Conservation (phyloP, 306 rosid species). For the Prunus padus region DNA sequence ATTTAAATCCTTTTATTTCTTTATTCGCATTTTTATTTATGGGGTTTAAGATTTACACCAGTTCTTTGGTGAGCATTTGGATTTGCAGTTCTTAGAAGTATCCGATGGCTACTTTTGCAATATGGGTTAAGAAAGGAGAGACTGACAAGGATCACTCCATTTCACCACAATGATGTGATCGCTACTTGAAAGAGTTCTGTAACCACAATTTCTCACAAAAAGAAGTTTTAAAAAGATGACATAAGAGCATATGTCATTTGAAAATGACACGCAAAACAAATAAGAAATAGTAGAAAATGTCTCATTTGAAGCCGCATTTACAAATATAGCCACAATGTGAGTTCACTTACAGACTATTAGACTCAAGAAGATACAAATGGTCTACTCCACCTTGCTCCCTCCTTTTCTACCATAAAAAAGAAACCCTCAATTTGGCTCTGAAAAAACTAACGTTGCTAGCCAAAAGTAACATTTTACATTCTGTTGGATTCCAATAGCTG, state of each 20-base stretch:
- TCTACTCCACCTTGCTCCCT: slow-evolving; percentile 29
- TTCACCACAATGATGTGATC: too few relatives aligned
- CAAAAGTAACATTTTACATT: slow-evolving; percentile 53
- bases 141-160: too few relatives aligned
- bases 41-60: neutral
- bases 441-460: slow-evolving; percentile 33
- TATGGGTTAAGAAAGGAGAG: too few relatives aligned
- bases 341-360: slow-evolving; percentile 8
- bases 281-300: neutral
- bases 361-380: slow-evolving; percentile 20
- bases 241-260: neutral
- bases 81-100: neutral
- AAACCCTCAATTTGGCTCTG: slow-evolving; percentile 13
- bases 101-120: neutral
- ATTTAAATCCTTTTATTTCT: neutral
- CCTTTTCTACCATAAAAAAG: slow-evolving; percentile 23
- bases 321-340: slow-evolving; percentile 20
- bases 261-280: neutral
- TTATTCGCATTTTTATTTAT: neutral
- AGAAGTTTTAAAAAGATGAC: neutral
- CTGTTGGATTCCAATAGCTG: slow-evolving; percentile 41
- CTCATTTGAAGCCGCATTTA: slow-evolving; percentile 21
- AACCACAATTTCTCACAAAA: neutral
- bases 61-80: neutral
- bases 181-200: too few relatives aligned